phyloP scores from a whole-genome alignment of 257 asterid genomes.

The Hygrophila difformis region DNA sequence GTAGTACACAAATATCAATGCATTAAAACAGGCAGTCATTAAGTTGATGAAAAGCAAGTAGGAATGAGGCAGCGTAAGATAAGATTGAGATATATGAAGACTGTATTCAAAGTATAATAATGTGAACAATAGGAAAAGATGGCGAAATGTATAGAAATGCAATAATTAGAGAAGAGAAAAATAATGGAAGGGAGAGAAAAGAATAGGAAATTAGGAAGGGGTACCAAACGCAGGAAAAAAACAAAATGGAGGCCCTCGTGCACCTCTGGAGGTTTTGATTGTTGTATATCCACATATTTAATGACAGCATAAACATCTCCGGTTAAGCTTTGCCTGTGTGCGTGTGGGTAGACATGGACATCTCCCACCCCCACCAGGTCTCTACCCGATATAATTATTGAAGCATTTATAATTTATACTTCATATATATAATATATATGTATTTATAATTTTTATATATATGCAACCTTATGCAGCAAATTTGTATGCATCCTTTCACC shows the following conservation, averaged over 20 bases:
- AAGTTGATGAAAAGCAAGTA: too few relatives aligned
- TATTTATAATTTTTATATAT: conserved; percentile 6
- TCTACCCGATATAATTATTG: too few relatives aligned
- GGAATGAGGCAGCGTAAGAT: too few relatives aligned
- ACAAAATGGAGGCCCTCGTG: too few relatives aligned
- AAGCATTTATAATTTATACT: too few relatives aligned
- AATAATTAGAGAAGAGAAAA: conserved; percentile 27
- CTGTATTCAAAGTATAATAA: too few relatives aligned
- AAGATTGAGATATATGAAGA: too few relatives aligned
- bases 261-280: conserved; percentile 34
- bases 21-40: too few relatives aligned
- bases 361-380: conserved; percentile 13
- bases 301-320: conserved; percentile 39
- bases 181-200: too few relatives aligned
- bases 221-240: conserved; percentile 32
- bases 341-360: conserved; percentile 63
- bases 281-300: conserved; percentile 52
- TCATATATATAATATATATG: too few relatives aligned
- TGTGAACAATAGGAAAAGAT: too few relatives aligned
- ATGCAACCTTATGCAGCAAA: conserved; percentile 30
- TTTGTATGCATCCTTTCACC: conserved; percentile 27
- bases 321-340: conserved; percentile 44
- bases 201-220: conserved; percentile 26
- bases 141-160: conserved; percentile 17
- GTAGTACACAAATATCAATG: too few relatives aligned